Evolutionary conservation across 805 yeast genomes (phyloP), one percentile per base, ranked within the genome.

Genomic region (Wickerhamomyces pijperi): DNA sequence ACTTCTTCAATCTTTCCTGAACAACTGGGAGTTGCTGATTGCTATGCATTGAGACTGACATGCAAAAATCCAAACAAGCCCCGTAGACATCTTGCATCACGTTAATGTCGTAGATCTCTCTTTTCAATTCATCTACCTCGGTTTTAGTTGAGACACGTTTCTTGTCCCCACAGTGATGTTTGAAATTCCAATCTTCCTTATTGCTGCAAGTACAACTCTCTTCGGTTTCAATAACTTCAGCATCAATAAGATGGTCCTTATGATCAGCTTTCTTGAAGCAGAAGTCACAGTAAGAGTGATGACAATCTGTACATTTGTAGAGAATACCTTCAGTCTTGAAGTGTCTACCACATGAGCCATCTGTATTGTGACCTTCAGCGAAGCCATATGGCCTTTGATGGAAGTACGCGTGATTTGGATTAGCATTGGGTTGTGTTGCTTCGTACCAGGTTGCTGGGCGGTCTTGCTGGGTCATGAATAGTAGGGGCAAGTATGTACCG

Each of bases 151-250:
- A 25, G 5, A 9, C 13, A 9, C 29, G 7, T 12, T 14, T 25
- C 14, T 25, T 25, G 39, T 68, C 60, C 18, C 63, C 65, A 55
- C 92, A 82, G 44, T 72, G 62, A 34, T 82, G 23, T 6, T 59
- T 57, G 3, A 37, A 50, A 13, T 63, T 65, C 75, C 84, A 82
- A 0, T 94, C 94, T 52, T 84, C 94, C 0, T 81, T 77, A 51
- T 86, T 95, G 6, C 95, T 95, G 56, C 95, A 85, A 51, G 86
- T 95, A 32, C 58, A 54, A 15, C 53, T 40, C 17, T 87, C 84
- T 39, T 4, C 37, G 35, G 47, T 50, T 3, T 32, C 5, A 1
- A 42, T 33, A 12, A 64, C 53, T 67, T 73, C 39, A 69, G 44
- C 40, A 5, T 67, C 60, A 7, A 83, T 82, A 42, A 72, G 72